phyloP scores from a whole-genome alignment of 2,329 filamentous ascomycete genomes.

The Phoma sp. region DNA sequence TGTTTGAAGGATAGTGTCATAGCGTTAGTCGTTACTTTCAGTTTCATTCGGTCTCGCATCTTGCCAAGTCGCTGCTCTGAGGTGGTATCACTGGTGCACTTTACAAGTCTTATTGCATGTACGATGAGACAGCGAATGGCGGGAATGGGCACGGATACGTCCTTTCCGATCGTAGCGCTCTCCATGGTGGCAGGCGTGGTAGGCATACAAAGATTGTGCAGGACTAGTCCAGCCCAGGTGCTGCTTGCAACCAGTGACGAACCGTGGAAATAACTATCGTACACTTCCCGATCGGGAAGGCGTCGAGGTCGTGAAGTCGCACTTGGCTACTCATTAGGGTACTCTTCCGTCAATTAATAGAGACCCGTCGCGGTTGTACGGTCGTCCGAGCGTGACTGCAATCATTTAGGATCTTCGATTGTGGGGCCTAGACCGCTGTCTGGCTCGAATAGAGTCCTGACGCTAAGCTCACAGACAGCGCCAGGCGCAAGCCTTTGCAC shows the following conservation, averaged over 20 bases:
- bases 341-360: constrained; percentile 1
- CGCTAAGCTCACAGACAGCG: constrained; percentile 12
- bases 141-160: background rate
- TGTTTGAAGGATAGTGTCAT: no score
- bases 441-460: constrained; percentile 5
- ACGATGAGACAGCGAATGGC: background rate
- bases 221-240: constrained; percentile 10
- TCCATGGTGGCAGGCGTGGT: background rate
- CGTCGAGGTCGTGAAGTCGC: constrained; percentile 1
- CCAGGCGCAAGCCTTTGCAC: constrained; percentile 10
- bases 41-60: no score
- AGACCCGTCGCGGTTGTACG: background rate
- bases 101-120: no score
- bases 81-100: no score
- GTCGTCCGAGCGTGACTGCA: background rate
- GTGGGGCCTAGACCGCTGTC: constrained; percentile 14
- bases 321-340: background rate
- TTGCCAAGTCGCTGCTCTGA: no score
- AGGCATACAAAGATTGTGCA: background rate
- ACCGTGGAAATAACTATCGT: constrained; percentile 10
- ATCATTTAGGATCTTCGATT: constrained; percentile 7
- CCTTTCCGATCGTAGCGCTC: background rate
- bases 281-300: constrained; percentile 8
- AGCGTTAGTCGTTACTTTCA: no score
- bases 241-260: background rate